These are phyloP conservation scores for Fusarium lyarnte DNA, from an alignment of 2,329 filamentous ascomycete genomes.

Conservation along the genomic window DNA sequence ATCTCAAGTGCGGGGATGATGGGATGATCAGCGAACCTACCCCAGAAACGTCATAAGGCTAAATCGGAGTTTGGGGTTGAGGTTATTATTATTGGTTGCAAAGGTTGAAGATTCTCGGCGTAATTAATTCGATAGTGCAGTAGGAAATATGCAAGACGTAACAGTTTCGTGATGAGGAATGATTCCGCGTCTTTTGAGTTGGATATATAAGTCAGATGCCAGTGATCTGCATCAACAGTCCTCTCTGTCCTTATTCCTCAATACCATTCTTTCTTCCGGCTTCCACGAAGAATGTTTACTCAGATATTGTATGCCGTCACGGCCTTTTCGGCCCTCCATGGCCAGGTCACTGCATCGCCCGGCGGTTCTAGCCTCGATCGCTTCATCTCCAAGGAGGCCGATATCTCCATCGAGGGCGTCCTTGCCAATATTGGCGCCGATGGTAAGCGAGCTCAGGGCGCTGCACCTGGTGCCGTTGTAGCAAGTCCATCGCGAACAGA, in stretches of 20 bases:
- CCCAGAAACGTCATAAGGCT: conserved; percentile 16
- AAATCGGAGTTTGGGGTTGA: neutral
- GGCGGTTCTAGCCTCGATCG: neutral
- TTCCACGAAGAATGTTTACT: conserved; percentile 18
- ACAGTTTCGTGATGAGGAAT: neutral
- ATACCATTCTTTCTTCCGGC: too few species aligned
- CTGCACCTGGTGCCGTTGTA: conserved; percentile 60
- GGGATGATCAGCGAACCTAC: conserved; percentile 10
- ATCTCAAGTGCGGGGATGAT: conserved; percentile 13
- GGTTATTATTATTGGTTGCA: neutral
- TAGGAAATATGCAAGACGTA: neutral
- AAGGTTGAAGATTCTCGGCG: neutral
- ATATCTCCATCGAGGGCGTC: conserved; percentile 33
- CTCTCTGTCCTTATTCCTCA: neutral
- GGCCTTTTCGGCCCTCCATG: neutral
- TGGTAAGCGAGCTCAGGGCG: conserved; percentile 60
- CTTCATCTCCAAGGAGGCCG: conserved; percentile 32
- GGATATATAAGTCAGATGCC: neutral
- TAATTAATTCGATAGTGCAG: conserved; percentile 5
- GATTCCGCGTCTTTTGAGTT: neutral
- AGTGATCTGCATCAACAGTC: neutral
- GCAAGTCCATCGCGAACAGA: conserved; percentile 62
- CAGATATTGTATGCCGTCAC: conserved; percentile 7
- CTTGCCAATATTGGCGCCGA: conserved; percentile 62
- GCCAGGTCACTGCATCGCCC: conserved; percentile 1